Evolutionary conservation across 2,329 filamentous ascomycete genomes (phyloP).

Genomic region (Bretziella fagacearum): DNA sequence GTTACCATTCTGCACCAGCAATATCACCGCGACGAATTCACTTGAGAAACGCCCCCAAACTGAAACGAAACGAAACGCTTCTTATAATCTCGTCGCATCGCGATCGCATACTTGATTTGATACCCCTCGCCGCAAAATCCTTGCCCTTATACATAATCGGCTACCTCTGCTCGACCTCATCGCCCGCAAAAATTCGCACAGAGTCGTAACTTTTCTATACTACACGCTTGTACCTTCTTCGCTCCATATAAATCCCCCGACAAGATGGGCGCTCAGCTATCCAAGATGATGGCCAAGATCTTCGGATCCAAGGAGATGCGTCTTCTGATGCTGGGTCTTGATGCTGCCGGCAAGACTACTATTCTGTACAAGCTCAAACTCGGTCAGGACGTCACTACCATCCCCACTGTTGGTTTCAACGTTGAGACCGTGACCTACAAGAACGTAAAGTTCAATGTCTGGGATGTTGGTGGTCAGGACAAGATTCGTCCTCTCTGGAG

Average conservation of each 20-base stretch:
- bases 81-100: neutral
- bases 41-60: neutral
- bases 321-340: constrained; percentile 91
- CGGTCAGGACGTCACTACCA: constrained; percentile 93
- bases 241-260: too few species aligned
- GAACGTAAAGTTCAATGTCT: constrained; percentile 98
- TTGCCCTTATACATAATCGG: too few species aligned
- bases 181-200: too few species aligned
- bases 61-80: neutral
- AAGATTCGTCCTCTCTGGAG: constrained; percentile 96
- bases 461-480: constrained; percentile 97
- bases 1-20: neutral
- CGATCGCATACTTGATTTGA: neutral
- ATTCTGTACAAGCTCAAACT: constrained; percentile 99
- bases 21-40: neutral
- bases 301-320: constrained; percentile 99
- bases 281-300: constrained; percentile 95
- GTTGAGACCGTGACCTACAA: constrained; percentile 98
- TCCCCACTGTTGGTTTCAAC: constrained; percentile 97
- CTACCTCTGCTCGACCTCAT: too few species aligned
- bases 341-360: constrained; percentile 96
- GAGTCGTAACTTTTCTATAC: neutral
- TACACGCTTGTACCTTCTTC: too few species aligned
- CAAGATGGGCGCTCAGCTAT: constrained; percentile 81
- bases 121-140: neutral